Percentiles rank a stretch among this genome's conserved stretches.
phyloP scores from a whole-genome alignment of 2,329 filamentous ascomycete species.

The Escovopsis weberi region DNA sequence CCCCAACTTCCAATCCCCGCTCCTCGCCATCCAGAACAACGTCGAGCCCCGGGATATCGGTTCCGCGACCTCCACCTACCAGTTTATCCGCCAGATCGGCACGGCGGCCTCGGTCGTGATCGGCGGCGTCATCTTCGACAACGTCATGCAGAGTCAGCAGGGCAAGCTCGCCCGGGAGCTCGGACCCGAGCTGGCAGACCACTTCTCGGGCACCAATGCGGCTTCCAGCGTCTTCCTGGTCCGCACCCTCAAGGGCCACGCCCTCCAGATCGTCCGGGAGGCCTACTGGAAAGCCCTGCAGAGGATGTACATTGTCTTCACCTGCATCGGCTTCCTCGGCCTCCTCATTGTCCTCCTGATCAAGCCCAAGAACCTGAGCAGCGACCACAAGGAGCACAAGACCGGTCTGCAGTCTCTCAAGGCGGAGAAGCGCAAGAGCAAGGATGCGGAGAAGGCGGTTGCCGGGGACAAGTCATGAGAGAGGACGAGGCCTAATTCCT shows the following conservation, averaged over 20 bases:
- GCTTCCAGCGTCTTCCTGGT: conserved; percentile 46
- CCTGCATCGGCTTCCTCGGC: conserved; percentile 31
- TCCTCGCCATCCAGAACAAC: conserved; percentile 53
- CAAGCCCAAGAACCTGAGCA: conserved; percentile 34
- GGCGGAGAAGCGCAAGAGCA: conserved; percentile 13
- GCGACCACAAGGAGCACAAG: conserved; percentile 42
- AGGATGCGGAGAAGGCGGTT: conserved; percentile 6
- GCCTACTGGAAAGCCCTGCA: conserved; percentile 36
- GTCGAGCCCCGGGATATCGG: conserved; percentile 49
- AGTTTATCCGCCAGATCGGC: conserved; percentile 54
- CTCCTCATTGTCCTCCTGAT: conserved; percentile 34
- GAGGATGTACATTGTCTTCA: conserved; percentile 45
- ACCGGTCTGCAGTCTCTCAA: conserved; percentile 36
- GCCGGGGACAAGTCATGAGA: background rate
- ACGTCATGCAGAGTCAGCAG: conserved; percentile 48
- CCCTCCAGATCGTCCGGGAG: conserved; percentile 26
- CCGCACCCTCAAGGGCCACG: conserved; percentile 29
- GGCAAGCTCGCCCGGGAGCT: conserved; percentile 33
- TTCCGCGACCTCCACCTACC: conserved; percentile 52
- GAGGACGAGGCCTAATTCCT: background rate
- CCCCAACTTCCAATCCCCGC: conserved; percentile 53
- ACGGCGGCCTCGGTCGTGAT: conserved; percentile 56
- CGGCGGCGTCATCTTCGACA: conserved; percentile 68
- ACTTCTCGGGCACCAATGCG: conserved; percentile 44
- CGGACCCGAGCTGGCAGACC: conserved; percentile 31